Evolutionary conservation across 2,329 filamentous ascomycete genomes (phyloP), one percentile per base, ranked within the genome.

Genomic region (Colletotrichum simmondsii): DNA sequence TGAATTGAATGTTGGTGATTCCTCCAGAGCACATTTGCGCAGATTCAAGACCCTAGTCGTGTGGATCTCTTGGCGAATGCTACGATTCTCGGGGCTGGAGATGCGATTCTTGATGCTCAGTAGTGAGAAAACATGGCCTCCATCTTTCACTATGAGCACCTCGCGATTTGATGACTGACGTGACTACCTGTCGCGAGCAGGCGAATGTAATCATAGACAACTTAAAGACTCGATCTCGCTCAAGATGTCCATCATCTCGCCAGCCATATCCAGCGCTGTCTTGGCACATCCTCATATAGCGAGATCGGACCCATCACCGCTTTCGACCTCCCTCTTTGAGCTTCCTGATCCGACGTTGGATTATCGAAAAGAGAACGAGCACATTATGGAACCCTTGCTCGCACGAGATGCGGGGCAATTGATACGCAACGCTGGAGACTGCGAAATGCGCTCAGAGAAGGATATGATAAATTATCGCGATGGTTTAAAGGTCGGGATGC

Each of bases 281-380:
- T 64, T 56, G 61, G 61, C 68, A 8, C 54, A 22, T 22, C 24
- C 60, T 24, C 12, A 60, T 28, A 53, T 30, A 46, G 69, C 46
- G 54, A 26, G 10, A n/a, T 2, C 65, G 46, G 65, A 57, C 46
- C 32, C 12, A 59, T 1, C 1, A 14, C 37, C 26, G n/a, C 60
- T 69, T 60, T 49, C 54, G 65, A 72, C 70, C 60, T 72, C 24
- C 70, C 70, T 65, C 30, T 72, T 49, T 22, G 42, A 49, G 42
- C 42, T 49, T 49, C 42, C 42, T 49, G 16, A 5, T 22, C 70
- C 60, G 53, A 65, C 65, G 6, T 61, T 70, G 70, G 70, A 24
- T 56, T 54, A 14, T 46, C 49, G 60, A 59, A 65, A 72, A 7
- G 37, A 53, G 65, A 52, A 56, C 70, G 53, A 64, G 59, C 65